Evolutionary conservation across 2,329 filamentous ascomycete genomes (phyloP), one percentile per base, ranked within the genome.

Genomic region (Verticillium longisporum): DNA sequence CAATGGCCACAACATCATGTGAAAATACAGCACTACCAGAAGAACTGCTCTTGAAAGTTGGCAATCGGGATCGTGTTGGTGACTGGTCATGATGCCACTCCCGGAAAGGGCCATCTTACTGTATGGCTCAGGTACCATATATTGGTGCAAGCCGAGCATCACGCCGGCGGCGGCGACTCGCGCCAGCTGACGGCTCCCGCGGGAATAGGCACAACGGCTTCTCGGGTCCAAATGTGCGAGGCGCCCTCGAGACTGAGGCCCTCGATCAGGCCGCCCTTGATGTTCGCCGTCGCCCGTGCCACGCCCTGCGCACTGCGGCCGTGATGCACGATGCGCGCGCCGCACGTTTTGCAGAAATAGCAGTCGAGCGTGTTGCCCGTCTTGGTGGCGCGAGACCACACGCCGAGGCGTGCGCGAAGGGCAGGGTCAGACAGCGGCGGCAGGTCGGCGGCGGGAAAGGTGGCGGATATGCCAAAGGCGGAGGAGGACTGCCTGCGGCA

Each of bases 321-420:
- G 55, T 77, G 75, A 63, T 83, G 80, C 32, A 82, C 67, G n/a
- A 83, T 59, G 13, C 80, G 75, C n/a, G 74, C 74, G 10, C 80
- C 80, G 66, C 78, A 81, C 2, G 63, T 67, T 18, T 70, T 71
- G 64, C 75, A 78, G 60, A 78, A 77, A 61, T 73, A 78, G 66
- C 78, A 80, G 63, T 78, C 73, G 64, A 78, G 72, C 13, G 70
- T 75, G 50, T 74, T 75, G 18, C 76, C 78, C 7, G 68, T 65
- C 31, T 80, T 75, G 5, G 75, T 75, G 21, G 68, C 66, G 21
- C 78, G 74, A 11, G 68, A 70, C 71, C 74, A 81, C 41, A 75
- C 59, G 15, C 68, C 67, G 10, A 80, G 63, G 54, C 70, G 70
- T 7, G 68, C 63, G 58, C 66, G 62, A 6, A 78, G 62, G 57